Evolutionary conservation across 768 basidiomycete species (phyloP), one percentile per base, ranked within the genome.

Genomic region (Leccinum ochraceum): DNA sequence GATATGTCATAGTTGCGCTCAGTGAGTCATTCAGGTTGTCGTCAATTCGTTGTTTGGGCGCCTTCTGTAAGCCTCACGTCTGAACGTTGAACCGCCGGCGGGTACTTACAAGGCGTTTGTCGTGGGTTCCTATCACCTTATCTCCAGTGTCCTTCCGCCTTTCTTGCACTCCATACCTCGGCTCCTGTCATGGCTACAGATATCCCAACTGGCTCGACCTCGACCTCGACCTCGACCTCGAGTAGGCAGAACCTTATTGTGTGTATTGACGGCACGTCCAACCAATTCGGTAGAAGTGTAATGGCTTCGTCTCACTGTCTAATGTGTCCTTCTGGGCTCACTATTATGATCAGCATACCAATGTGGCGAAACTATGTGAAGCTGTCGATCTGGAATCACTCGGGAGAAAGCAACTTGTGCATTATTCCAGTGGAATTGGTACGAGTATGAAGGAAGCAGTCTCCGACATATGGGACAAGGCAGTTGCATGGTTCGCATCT

Each of bases 391-490:
- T 60, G 24, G 56, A 60, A 34, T 50, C 67, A 30, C 39, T 57
- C 8, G 7, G 28, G 28, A 14, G 17, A 8, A 24, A 32, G 17
- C 75, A 76, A 39, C 58, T 65, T 7, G 72, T 72, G 4, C 76
- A 71, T 36, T 76, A 76, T 48, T 67, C 70, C 39, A 76, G 75
- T 50, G 75, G 75, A 6, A 73, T 76, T 20, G 75, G 74, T 8
- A 76, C 75, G 1, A 65, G 68, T 16, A 53, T 60, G 28, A 30
- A 54, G 58, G 36, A 26, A 28, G 56, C 48, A 3, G 28, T 60
- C 16, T 58, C 44, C 4, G 63, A 71, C 57, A 64, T 26, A 10
- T 59, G 73, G 24, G 49, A 52, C 30, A 30, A 32, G 51, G 30
- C n/a, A 5, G 14, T 32, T 52, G 51, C 51, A 20, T 52, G 51